A percentile compares a stretch with the other conserved stretches of the same genome.
These are phyloP conservation scores for Backusella sp. DNA, from an alignment of 192 early-diverging fungal species.

Conservation along the genomic window DNA sequence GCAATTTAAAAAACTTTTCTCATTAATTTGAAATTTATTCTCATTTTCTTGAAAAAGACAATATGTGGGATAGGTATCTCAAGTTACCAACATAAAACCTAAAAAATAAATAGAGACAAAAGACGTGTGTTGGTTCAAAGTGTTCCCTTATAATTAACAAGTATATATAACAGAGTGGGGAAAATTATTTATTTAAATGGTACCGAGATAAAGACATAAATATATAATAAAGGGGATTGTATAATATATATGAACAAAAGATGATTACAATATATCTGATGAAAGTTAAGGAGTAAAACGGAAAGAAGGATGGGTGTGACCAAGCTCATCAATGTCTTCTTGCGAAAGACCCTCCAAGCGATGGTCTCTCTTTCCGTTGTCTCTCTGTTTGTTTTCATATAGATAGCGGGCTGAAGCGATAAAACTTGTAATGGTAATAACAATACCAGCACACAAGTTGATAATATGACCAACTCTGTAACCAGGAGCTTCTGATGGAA, in stretches of 20 bases:
- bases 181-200: neutral
- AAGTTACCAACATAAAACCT: neutral
- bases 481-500: conserved; percentile 14
- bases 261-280: neutral
- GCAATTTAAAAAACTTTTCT: too few species aligned
- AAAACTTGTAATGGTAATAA: neutral
- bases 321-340: conserved; percentile 14
- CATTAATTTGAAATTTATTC: too few species aligned
- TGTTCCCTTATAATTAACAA: neutral
- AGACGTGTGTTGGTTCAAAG: neutral
- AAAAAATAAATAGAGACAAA: neutral
- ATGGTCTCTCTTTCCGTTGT: neutral
- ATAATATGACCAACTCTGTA: conserved; percentile 9
- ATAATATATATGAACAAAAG: neutral
- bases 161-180: neutral
- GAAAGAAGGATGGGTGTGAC: conserved; percentile 10
- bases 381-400: neutral
- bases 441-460: conserved; percentile 9
- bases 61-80: neutral
- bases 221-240: neutral
- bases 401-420: neutral
- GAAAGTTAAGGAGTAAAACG: neutral
- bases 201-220: neutral
- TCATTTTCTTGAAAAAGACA: too few species aligned
- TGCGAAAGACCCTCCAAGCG: conserved; percentile 1